Base-by-base conservation (phyloP, 2,329 filamentous ascomycete species). In the Scedosporium minutisporum region DNA sequence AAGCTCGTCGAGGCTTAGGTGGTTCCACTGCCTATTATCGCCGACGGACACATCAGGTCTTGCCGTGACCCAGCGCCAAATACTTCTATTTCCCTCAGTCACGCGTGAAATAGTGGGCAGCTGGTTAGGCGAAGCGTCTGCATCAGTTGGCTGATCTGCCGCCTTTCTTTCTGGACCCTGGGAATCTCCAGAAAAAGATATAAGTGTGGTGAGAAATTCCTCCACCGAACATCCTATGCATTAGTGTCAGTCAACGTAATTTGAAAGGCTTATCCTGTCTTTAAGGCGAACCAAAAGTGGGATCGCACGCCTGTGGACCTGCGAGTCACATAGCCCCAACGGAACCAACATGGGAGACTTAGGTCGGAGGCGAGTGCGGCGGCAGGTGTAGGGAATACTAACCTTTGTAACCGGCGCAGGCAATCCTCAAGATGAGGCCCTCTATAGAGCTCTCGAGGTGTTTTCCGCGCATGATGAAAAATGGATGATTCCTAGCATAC, bases 11-110 rank as follows among this genome's bases (percentile, higher is more conserved):
- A 69, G 64, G 14, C 57, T 46, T 3, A 68, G 63, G 41, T 66
- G 64, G 57, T 68, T 68, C 60, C 64, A 67, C 48, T 62, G 58
- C 25, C 65, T 61, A 42, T 64, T 64, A 23, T 63, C 53, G 18
- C 68, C 67, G 23, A 69, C 65, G 6, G 64, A 66, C n/a, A 69
- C 60, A 38, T 68, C 68, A n/a, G 65, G 65, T 55, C 66, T 66
- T 6, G 55, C 63, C 27, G 64, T 65, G 16, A 69, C 61, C 68
- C 68, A 69, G 23, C 67, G 65, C 68, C 67, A 69, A 23, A 68
- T 61, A 10, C 38, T 63, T 10, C 18, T 44, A 16, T 60, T 48
- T 61, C 42, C 57, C 7, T 59, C 61, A 51, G n/a, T 63, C 6
- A 53, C 41, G n/a, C 21, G 41, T 9, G 59, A 18, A n/a, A 23